Base-by-base conservation (phyloP, 2,329 filamentous ascomycete genomes). In the Penicillium sp. region DNA sequence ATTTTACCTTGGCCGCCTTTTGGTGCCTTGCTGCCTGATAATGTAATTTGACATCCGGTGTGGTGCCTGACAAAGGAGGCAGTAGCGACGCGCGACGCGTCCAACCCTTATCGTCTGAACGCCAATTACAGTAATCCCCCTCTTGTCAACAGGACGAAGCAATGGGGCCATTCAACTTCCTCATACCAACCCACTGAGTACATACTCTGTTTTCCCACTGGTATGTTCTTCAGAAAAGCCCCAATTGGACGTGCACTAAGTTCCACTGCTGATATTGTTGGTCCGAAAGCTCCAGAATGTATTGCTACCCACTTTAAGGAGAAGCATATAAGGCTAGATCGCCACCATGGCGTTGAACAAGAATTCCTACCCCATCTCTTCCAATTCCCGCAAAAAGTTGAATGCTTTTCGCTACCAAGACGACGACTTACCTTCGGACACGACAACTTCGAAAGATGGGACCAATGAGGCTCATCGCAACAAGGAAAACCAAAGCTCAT, bases 371-470 rank as follows among this genome's bases (percentile, higher is more conserved):
- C 67, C 79, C 53, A 77, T 83, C 8, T 84, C 81, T 11, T 75
- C 77, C 5, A 77, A 81, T 60, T 81, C 82, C 3, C 82, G 79
- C 56, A 77, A 77, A 5, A 86, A 84, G 69, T 72, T 85, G 54
- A 80, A 82, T 67, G 77, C 79, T 29, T 86, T 85, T 61, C 78
- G 81, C 63, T 84, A 83, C 60, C 70, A 78, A 51, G 73, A 64
- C 48, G 72, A 59, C 61, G 68, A 56, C n/a, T 44, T 27, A 31
- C 35, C 8, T 29, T 24, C 56, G 37, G 59, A 64, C 21, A 61
- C 57, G 33, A 53, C 63, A 14, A 57, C 61, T 2, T 61, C 62
- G 35, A 71, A 71, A 55, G 55, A 64, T 52, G 47, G 53, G 22
- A 52, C 56, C 53, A 68, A 64, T 59, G 54, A 62, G 44, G 65